Evolutionary conservation across 2,329 filamentous ascomycete species (phyloP).

Genomic region (Madurella mycetomatis): DNA sequence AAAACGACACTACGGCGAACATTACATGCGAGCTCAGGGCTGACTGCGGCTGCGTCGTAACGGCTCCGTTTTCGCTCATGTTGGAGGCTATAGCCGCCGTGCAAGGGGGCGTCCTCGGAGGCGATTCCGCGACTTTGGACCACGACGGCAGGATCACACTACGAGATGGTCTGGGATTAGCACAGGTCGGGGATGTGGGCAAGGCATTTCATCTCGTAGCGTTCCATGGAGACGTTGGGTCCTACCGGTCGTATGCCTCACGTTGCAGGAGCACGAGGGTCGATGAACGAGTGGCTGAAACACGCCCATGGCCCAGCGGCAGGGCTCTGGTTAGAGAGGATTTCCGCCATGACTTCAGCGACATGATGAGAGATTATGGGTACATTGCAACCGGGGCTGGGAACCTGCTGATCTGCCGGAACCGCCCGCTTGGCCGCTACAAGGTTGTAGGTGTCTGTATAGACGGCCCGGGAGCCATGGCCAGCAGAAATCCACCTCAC

Average conservation of each 20-base stretch:
- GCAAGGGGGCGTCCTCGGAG: conserved; percentile 22
- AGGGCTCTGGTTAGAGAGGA: conserved; percentile 27
- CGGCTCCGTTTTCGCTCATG: conserved; percentile 23
- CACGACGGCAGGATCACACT: conserved; percentile 21
- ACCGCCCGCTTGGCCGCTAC: not conserved
- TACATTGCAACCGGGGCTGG: conserved; percentile 8
- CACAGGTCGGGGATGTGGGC: conserved; percentile 27
- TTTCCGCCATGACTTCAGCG: conserved; percentile 21
- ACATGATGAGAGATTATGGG: conserved; percentile 9
- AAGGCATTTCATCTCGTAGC: conserved; percentile 25
- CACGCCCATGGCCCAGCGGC: conserved; percentile 9
- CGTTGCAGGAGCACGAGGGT: conserved; percentile 17
- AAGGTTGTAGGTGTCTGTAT: conserved; percentile 7
- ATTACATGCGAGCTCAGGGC: conserved; percentile 24
- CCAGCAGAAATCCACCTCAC: no score
- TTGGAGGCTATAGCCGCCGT: conserved; percentile 24
- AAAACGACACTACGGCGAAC: conserved; percentile 23
- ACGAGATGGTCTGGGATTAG: conserved; percentile 25
- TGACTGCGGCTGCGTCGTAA: conserved; percentile 27
- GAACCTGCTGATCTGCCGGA: conserved; percentile 11
- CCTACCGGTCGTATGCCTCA: conserved; percentile 17
- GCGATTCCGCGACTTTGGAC: conserved; percentile 8
- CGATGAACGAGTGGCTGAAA: conserved; percentile 5
- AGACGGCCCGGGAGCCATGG: no score
- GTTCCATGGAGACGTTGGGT: conserved; percentile 22